Conservation (phyloP, 2,329 filamentous ascomycete genomes). For the Aspergillus tanneri region DNA sequence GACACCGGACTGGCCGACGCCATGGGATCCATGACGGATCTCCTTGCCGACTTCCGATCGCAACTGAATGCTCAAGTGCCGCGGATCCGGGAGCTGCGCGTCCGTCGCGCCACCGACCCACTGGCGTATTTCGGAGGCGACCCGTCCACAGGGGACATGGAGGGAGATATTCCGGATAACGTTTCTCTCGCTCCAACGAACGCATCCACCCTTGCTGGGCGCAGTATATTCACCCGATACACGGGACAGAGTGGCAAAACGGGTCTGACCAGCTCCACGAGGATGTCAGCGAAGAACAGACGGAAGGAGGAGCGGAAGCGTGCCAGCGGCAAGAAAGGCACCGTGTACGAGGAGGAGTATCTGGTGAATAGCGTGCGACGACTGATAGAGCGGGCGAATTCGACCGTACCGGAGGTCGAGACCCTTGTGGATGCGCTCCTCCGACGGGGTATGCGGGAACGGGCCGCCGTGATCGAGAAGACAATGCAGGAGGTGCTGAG, state of each 20-base stretch:
- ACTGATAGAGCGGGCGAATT: slow-evolving; percentile 78
- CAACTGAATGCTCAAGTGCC: slow-evolving; percentile 85
- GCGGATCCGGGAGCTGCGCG: slow-evolving; percentile 76
- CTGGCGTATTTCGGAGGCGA: slow-evolving; percentile 86
- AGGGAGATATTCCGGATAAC: slow-evolving; percentile 80
- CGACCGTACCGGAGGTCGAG: slow-evolving; percentile 68
- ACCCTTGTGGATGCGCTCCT: slow-evolving; percentile 74
- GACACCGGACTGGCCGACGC: slow-evolving; percentile 79
- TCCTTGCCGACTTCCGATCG: slow-evolving; percentile 86
- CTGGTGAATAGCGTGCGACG: slow-evolving; percentile 82
- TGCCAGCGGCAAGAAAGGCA: slow-evolving; percentile 90
- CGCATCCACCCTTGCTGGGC: slow-evolving; percentile 70
- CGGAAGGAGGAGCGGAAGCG: slow-evolving; percentile 91
- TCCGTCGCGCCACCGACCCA: slow-evolving; percentile 79
- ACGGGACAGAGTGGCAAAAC: slow-evolving; percentile 52
- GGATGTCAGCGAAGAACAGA: slow-evolving; percentile 84
- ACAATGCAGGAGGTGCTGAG: slow-evolving; percentile 72
- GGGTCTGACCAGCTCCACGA: slow-evolving; percentile 48
- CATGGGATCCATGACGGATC: slow-evolving; percentile 78
- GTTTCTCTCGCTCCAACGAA: slow-evolving; percentile 86
- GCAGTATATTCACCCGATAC: slow-evolving; percentile 91
- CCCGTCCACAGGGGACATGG: slow-evolving; percentile 53
- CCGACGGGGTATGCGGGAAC: slow-evolving; percentile 80
- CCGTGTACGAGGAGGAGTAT: slow-evolving; percentile 97
- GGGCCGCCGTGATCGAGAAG: slow-evolving; percentile 73